Evolutionary conservation across 2,329 filamentous ascomycete genomes (phyloP).

Genomic region (Penicillium janthinellum): DNA sequence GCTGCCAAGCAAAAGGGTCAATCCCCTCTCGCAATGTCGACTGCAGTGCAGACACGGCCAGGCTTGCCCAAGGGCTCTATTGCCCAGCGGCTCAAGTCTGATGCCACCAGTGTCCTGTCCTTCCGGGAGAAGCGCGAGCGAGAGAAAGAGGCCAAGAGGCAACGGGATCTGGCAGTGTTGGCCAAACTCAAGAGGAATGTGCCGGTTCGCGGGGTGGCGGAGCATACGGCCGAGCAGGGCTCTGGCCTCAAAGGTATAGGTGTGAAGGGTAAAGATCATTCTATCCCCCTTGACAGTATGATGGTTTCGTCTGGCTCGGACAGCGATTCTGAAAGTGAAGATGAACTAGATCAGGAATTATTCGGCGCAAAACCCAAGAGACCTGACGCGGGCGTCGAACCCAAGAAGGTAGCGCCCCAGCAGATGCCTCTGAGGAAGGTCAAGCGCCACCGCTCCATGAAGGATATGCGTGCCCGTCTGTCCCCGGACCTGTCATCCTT

Average conservation of each 20-base stretch:
- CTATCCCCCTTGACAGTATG: constrained; percentile 72
- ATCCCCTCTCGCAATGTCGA: constrained; percentile 25
- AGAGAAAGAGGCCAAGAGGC: constrained; percentile 73
- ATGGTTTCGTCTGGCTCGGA: constrained; percentile 75
- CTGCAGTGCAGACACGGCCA: constrained; percentile 21
- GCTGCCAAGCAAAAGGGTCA: constrained; percentile 34
- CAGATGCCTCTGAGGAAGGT: constrained; percentile 79
- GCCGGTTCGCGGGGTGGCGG: constrained; percentile 53
- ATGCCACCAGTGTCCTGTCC: constrained; percentile 47
- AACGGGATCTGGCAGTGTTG: constrained; percentile 70
- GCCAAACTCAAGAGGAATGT: constrained; percentile 64
- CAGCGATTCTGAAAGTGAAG: constrained; percentile 73
- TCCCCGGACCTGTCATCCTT: constrained; percentile 84
- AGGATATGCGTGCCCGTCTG: constrained; percentile 91
- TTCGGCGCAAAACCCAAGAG: constrained; percentile 52
- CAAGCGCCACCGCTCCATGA: constrained; percentile 76
- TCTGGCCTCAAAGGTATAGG: constrained; percentile 75
- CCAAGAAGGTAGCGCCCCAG: constrained; percentile 54
- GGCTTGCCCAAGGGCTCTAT: constrained; percentile 28
- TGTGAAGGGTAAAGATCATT: constrained; percentile 76
- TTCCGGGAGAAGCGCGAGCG: constrained; percentile 74
- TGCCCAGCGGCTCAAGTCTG: constrained; percentile 32
- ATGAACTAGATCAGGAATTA: constrained; percentile 71
- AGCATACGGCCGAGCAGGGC: constrained; percentile 70
- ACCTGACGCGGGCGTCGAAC: constrained; percentile 47